phyloP scores from a whole-genome alignment of 805 yeast genomes.

The Candida wancherniae region DNA sequence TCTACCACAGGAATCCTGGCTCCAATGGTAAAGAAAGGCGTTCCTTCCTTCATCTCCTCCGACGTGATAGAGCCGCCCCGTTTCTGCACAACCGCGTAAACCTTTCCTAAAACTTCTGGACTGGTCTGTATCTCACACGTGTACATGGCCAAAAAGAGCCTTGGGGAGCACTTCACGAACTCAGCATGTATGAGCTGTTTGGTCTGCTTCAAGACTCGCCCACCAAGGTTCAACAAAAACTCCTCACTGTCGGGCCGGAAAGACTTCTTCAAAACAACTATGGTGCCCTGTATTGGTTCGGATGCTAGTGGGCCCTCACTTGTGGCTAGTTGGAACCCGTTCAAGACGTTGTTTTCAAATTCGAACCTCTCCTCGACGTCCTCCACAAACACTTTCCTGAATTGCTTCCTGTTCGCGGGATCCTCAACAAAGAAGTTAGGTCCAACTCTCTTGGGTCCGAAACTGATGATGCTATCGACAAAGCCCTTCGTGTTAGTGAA shows the following conservation, averaged over 20 bases:
- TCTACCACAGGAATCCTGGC: constrained; percentile 90
- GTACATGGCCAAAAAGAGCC: constrained; percentile 89
- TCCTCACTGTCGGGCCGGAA: constrained; percentile 23
- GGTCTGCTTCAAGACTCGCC: constrained; percentile 68
- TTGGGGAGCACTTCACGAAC: constrained; percentile 78
- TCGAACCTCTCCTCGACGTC: constrained; percentile 23
- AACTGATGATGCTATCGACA: constrained; percentile 44
- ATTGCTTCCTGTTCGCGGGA: constrained; percentile 22
- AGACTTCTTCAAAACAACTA: constrained; percentile 40
- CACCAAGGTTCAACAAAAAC: constrained; percentile 47
- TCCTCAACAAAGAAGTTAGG: constrained; percentile 69
- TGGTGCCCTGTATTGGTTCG: constrained; percentile 83
- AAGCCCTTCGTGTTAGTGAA: constrained; percentile 19
- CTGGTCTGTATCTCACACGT: constrained; percentile 93
- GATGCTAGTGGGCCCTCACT: constrained; percentile 83
- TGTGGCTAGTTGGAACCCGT: constrained; percentile 82
- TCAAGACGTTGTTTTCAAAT: constrained; percentile 59
- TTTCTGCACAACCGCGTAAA: constrained; percentile 87
- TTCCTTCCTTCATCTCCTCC: constrained; percentile 97
- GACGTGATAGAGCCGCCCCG: constrained; percentile 79
- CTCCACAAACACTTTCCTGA: constrained; percentile 25
- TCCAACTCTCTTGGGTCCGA: constrained; percentile 76
- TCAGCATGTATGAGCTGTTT: constrained; percentile 69
- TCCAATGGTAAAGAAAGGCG: constrained; percentile 85
- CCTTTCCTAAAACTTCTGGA: constrained; percentile 91